A percentile compares a stretch with the other conserved stretches of the same genome.
Conservation (phyloP, 1,139 yeast genomes). For the Yamadazyma epiphylla region DNA sequence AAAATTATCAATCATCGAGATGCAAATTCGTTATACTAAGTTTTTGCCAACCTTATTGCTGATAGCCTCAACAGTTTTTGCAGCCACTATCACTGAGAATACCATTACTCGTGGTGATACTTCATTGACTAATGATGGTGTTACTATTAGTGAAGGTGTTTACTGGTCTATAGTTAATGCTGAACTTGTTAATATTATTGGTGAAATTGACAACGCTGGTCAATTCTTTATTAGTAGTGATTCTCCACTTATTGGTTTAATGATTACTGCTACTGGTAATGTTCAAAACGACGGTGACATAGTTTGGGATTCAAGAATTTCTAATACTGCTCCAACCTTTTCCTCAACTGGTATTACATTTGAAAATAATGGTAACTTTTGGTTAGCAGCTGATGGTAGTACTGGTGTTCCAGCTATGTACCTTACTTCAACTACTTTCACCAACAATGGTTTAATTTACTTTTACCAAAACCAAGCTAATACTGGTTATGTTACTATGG, state of each 20-base stretch:
- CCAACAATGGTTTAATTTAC: slow-evolving; percentile 23
- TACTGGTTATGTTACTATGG: slow-evolving; percentile 15
- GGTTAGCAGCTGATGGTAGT: slow-evolving; percentile 22
- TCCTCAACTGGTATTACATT: slow-evolving; percentile 18
- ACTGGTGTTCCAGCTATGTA: slow-evolving; percentile 16
- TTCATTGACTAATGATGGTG: slow-evolving; percentile 18
- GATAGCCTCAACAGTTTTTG: slow-evolving; percentile 1
- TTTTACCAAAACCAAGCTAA: slow-evolving; percentile 19
- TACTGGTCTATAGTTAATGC: slow-evolving; percentile 31
- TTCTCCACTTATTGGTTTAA: slow-evolving; percentile 8
- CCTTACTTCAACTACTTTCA: slow-evolving; percentile 19
- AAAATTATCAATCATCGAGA: not conserved
- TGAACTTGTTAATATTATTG: slow-evolving; percentile 19
- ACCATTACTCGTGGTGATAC: slow-evolving; percentile 17
- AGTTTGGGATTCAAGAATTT: slow-evolving; percentile 19
- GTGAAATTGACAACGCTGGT: slow-evolving; percentile 20
- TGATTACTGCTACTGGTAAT: slow-evolving; percentile 8
- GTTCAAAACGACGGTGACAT: slow-evolving; percentile 20
- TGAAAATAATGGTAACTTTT: slow-evolving; percentile 26
- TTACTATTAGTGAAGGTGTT: slow-evolving; percentile 23
- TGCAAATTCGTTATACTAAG: slow-evolving; percentile 1
- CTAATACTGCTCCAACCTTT: slow-evolving; percentile 18
- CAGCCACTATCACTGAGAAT: slow-evolving; percentile 8
- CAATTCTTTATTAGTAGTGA: slow-evolving; percentile 18
- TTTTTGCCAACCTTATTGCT: slow-evolving; percentile 2